These are phyloP conservation scores for Aspergillus puulaauensis DNA, from an alignment of 2,329 filamentous ascomycete species.

Conservation along the genomic window DNA sequence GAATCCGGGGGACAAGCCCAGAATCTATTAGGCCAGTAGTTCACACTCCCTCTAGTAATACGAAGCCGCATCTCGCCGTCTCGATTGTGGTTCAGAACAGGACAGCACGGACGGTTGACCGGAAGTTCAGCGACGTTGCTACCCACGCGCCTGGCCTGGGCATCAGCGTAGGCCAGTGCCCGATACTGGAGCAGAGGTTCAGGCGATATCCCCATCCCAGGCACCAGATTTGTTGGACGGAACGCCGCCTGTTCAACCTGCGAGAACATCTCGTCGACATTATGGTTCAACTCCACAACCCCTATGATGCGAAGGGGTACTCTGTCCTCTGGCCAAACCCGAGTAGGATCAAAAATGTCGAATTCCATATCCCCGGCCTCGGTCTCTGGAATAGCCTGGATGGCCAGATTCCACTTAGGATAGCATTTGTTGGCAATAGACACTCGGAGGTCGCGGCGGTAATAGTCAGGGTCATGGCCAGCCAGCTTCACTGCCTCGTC, in stretches of 20 bases:
- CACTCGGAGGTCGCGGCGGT: too few relatives aligned
- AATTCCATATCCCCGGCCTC: neutral
- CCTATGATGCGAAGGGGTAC: slow-evolving; percentile 47
- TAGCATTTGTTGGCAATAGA: too few relatives aligned
- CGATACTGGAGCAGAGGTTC: slow-evolving; percentile 52
- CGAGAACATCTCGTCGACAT: slow-evolving; percentile 53
- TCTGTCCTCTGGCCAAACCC: neutral
- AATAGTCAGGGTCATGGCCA: too few relatives aligned
- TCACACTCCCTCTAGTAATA: too few relatives aligned
- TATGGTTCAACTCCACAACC: slow-evolving; percentile 53
- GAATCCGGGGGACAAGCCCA: too few relatives aligned
- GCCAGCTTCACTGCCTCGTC: too few relatives aligned
- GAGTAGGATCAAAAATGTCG: neutral
- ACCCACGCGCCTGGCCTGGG: slow-evolving; percentile 54
- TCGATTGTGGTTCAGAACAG: too few relatives aligned
- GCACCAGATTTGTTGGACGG: slow-evolving; percentile 52
- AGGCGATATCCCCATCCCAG: slow-evolving; percentile 51
- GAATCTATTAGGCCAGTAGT: too few relatives aligned
- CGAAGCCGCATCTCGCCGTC: too few relatives aligned
- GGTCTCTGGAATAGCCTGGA: too few relatives aligned
- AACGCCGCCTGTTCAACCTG: slow-evolving; percentile 56
- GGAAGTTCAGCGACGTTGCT: slow-evolving; percentile 35
- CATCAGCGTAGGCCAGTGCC: slow-evolving; percentile 53
- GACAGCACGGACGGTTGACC: too few relatives aligned
- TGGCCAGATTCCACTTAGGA: too few relatives aligned